Base-by-base conservation (phyloP, 2,329 filamentous ascomycete genomes). In the Sphaerulina musiva region DNA sequence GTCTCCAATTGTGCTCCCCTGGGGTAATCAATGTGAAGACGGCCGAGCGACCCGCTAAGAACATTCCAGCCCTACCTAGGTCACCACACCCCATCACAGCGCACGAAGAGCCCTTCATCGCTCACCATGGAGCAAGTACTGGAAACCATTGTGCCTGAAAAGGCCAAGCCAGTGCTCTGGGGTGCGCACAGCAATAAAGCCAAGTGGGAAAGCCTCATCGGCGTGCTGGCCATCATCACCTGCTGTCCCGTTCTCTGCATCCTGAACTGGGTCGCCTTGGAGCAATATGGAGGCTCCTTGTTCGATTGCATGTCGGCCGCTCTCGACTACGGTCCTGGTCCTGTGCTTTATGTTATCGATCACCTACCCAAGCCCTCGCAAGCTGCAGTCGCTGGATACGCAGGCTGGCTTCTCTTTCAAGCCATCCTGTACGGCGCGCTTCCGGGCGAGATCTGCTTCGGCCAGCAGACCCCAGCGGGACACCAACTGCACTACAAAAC, bases 181-280 rank as follows among this genome's bases (percentile, higher is more conserved):
- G 53, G 53, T 29, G 48, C 48, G 0, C 48, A 51, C 29, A 55
- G 50, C 48, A 55, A 50, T 38, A 55, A 55, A 41, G 53, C 53
- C 42, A 51, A 49, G 14, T 55, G 48, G 48, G 48, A 51, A 48
- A 55, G 53, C 44, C 48, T 40, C 17, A 12, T 51, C 20, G 53
- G 53, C 32, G 48, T 46, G 38, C 10, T 52, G 11, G 38, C 50
- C 8, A 48, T 55, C 39, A 51, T 50, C 31, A 47, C 46, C 32
- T 50, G 53, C 46, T 55, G 53, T 39, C 53, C 53, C 12, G 51
- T 45, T 8, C 20, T 55, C 32, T 46, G 49, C 48, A 40, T 55
- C 29, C 20, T 56, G 31, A 53, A 53, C 34, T 56, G 46, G 45
- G 26, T 56, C n/a, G 54, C 54, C 12, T 44, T 56, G 38, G 49